Evolutionary conservation across 169 alveolate genomes (phyloP).

Genomic region (Eimeria necatrix): DNA sequence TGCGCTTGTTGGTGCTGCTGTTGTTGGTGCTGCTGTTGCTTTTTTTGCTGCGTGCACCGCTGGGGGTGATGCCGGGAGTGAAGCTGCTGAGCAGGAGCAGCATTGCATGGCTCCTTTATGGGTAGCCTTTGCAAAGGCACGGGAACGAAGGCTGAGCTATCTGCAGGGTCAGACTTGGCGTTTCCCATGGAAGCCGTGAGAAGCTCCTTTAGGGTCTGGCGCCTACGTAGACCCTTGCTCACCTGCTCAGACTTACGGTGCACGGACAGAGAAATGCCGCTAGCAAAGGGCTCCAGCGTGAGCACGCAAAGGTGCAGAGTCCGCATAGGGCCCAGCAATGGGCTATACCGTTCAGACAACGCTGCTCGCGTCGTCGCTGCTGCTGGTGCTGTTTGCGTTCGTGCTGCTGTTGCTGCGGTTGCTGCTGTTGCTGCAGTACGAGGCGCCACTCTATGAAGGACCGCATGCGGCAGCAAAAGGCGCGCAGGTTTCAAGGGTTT

Average conservation of each 20-base stretch:
- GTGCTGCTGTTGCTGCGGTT: constrained; percentile 20
- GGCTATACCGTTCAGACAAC: background rate
- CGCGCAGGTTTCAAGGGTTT: constrained; percentile 16
- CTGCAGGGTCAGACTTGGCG: background rate
- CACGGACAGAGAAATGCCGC: constrained; percentile 33
- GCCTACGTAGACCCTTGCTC: background rate
- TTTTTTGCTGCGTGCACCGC: background rate
- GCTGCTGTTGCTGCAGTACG: constrained; percentile 7
- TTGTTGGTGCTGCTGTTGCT: constrained; percentile 28
- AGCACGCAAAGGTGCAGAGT: constrained; percentile 14
- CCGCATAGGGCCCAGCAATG: constrained; percentile 25
- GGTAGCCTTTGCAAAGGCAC: constrained; percentile 53
- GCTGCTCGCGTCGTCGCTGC: constrained; percentile 11
- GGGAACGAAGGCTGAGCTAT: background rate
- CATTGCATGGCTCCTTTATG: constrained; percentile 25
- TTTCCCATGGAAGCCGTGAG: background rate
- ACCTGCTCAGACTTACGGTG: constrained; percentile 49
- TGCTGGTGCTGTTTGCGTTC: constrained; percentile 34
- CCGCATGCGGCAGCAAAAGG: constrained; percentile 40
- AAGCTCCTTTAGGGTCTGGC: constrained; percentile 23
- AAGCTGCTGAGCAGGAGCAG: background rate
- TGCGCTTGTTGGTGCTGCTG: constrained; percentile 43
- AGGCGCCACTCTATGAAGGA: background rate
- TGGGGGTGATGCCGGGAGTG: background rate
- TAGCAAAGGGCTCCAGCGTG: constrained; percentile 55